phyloP scores from a whole-genome alignment of 495 filamentous ascomycete species.

The Lophiotrema nucula region DNA sequence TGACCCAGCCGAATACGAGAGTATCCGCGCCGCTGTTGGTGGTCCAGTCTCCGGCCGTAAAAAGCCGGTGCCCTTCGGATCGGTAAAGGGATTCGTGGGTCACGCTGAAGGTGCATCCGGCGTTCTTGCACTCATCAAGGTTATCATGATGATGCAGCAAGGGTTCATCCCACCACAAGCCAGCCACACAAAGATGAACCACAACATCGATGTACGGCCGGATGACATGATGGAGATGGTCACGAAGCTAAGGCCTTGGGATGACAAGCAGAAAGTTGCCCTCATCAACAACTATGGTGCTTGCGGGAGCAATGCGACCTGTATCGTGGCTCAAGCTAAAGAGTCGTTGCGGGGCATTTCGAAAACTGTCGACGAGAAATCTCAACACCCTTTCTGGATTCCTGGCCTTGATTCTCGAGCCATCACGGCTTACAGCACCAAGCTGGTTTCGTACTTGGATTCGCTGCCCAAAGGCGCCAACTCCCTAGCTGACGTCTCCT shows the following conservation, averaged over 20 bases:
- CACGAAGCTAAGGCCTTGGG: slow-evolving; percentile 21
- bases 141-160: slow-evolving; percentile 50
- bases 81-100: slow-evolving; percentile 40
- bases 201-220: not conserved
- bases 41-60: not conserved
- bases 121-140: slow-evolving; percentile 44
- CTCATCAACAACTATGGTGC: slow-evolving; percentile 23
- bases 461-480: not conserved
- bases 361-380: not conserved
- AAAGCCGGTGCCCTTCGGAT: slow-evolving; percentile 17
- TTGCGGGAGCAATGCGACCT: slow-evolving; percentile 9
- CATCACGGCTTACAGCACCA: not conserved
- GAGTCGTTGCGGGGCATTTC: no score
- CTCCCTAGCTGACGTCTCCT: not conserved
- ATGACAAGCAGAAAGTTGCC: not conserved
- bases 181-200: slow-evolving; percentile 2
- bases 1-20: slow-evolving; percentile 10
- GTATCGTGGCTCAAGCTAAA: slow-evolving; percentile 2
- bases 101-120: slow-evolving; percentile 39
- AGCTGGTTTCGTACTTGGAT: not conserved
- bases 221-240: slow-evolving; percentile 1
- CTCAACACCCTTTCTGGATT: not conserved
- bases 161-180: slow-evolving; percentile 14
- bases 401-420: not conserved
- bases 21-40: slow-evolving; percentile 9